These are phyloP conservation scores for Aspergillus ostianus DNA, from an alignment of 495 filamentous ascomycete species.

Conservation along the genomic window DNA sequence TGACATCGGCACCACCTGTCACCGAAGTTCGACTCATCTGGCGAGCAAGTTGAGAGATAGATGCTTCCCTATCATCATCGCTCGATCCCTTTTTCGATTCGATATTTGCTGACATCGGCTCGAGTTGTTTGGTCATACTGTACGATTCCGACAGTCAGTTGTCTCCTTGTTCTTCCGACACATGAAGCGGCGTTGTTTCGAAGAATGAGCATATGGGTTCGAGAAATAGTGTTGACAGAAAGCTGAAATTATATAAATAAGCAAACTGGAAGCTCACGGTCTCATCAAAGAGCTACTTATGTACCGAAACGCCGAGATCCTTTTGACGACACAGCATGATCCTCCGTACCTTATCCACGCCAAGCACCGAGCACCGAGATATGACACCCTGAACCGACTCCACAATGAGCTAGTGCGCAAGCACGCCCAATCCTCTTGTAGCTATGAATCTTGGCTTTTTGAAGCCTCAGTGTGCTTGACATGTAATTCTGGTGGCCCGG, in stretches of 20 bases:
- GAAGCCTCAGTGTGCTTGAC: background rate
- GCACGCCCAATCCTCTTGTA: background rate
- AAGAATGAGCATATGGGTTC: background rate
- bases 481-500: background rate
- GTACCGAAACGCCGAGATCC: background rate
- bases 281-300: background rate
- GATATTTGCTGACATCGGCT: background rate
- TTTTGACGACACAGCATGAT: background rate
- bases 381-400: background rate
- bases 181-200: background rate
- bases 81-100: background rate
- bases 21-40: background rate
- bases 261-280: background rate
- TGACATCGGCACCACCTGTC: background rate
- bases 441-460: no score
- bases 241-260: background rate
- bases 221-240: background rate
- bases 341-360: background rate
- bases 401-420: background rate
- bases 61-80: background rate
- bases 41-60: background rate
- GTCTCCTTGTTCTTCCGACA: background rate
- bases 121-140: background rate
- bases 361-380: background rate
- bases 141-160: background rate